phyloP scores from a whole-genome alignment of 345 rosid species.

The Eucalyptus brandiana region DNA sequence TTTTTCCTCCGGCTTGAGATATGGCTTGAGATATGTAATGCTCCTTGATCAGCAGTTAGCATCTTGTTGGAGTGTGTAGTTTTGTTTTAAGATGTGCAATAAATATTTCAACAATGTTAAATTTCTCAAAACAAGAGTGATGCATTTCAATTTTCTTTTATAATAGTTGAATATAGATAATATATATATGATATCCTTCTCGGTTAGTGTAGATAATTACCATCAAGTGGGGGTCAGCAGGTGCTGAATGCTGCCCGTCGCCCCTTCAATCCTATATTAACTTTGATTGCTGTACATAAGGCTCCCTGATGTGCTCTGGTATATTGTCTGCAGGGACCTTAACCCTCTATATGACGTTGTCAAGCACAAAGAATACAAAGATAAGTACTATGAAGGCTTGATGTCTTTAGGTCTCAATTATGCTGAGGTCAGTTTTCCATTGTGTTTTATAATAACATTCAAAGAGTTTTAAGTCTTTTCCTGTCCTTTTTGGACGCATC shows the following conservation, averaged over 20 bases:
- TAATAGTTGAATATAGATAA: background rate
- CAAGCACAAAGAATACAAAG: constrained; percentile 46
- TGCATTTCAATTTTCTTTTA: background rate
- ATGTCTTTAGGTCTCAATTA: constrained; percentile 58
- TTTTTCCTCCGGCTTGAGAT: background rate
- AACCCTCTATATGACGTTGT: constrained; percentile 72
- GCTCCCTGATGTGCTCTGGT: background rate
- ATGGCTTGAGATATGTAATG: background rate
- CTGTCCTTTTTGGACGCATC: background rate
- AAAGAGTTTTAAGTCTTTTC: background rate
- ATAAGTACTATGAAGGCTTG: constrained; percentile 53
- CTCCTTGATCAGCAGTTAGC: background rate
- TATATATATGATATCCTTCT: background rate
- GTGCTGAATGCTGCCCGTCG: background rate
- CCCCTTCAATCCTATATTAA: background rate
- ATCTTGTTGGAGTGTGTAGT: background rate
- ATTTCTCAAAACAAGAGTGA: background rate
- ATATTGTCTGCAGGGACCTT: constrained; percentile 49
- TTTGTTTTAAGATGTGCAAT: background rate
- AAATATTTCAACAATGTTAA: background rate
- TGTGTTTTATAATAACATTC: background rate
- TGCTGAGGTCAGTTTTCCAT: constrained; percentile 32
- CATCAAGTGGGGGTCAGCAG: background rate
- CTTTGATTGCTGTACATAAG: background rate
- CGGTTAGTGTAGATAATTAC: background rate